phyloP scores from a whole-genome alignment of 179 eudicot species.

The Heliamphora pulchella region DNA sequence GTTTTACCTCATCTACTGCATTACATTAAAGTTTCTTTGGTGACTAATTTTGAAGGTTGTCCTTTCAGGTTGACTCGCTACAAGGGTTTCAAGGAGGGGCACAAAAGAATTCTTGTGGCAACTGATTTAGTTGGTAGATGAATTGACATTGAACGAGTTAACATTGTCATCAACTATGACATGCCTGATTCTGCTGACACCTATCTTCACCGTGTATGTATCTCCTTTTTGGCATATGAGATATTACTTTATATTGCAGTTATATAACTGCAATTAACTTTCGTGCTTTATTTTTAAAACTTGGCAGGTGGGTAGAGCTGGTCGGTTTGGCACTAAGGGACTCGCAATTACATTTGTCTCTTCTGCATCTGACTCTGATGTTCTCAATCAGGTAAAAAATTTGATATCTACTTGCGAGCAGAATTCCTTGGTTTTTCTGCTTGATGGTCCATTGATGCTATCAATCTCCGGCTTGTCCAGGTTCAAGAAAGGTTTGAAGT shows the following conservation, averaged over 20 bases:
- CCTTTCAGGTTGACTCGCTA: constrained; percentile 68
- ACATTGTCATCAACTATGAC: constrained; percentile 91
- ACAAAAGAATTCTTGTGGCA: constrained; percentile 90
- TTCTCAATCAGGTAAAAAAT: constrained; percentile 60
- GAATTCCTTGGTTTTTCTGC: background rate
- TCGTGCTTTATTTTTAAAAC: background rate
- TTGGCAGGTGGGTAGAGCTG: constrained; percentile 82
- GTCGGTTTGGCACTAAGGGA: constrained; percentile 88
- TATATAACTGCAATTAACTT: constrained; percentile 4
- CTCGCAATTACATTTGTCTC: constrained; percentile 92
- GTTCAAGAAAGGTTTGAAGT: constrained; percentile 87
- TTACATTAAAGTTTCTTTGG: background rate
- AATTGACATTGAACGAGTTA: constrained; percentile 90
- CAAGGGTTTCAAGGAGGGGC: constrained; percentile 88
- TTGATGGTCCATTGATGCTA: background rate
- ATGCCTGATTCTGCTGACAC: constrained; percentile 99
- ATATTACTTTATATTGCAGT: background rate
- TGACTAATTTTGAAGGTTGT: background rate
- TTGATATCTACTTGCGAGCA: background rate
- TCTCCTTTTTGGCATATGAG: background rate
- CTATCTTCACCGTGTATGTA: constrained; percentile 70
- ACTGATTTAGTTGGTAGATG: constrained; percentile 96
- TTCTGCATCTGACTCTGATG: constrained; percentile 78
- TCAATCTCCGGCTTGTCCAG: constrained; percentile 24
- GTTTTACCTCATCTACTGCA: background rate